Evolutionary conservation across 2,329 filamentous ascomycete species (phyloP), one percentile per base, ranked within the genome.

Genomic region (Colletotrichum sojae): DNA sequence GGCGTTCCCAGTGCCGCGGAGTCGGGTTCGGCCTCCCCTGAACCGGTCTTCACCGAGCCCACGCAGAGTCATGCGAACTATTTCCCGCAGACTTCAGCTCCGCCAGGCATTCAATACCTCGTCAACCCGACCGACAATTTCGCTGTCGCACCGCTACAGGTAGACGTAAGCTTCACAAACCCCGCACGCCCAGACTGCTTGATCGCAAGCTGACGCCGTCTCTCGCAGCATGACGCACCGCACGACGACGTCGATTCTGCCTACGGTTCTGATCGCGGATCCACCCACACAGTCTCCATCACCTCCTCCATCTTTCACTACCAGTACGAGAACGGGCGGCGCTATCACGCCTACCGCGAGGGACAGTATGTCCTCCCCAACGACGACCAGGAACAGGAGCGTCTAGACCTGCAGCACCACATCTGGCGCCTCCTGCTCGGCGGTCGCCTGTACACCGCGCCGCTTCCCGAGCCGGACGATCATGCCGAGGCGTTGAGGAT

Each of bases 331-430:
- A 82, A 86, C 57, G 84, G 84, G 3, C 79, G 85, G 0, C 77
- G 84, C 4, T 88, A 87, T 58, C 83, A 85, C 70, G 80, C 79
- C 52, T 84, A 82, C 71, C 80, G 81, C 40, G 80, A 84, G 31
- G 85, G 85, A 9, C 73, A 79, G 16, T 83, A 83, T 61, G 54
- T 65, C 5, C 39, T 63, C 9, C 70, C 70, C 16, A 71, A 71
- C 43, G 70, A 71, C 22, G 70, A 70, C 46, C 52, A 56, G 27
- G 70, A 68, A 52, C 67, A 60, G 70, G 76, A 79, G 9, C 77
- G 77, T 40, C 56, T 79, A 71, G 79, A 82, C 59, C 68, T 82
- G 2, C 79, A 82, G 70, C 80, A 82, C 63, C 76, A 80, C 45
- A 71, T 81, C 0, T 80, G 78, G 51, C 59, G 70, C 0, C 67